Percentiles rank a stretch among this genome's conserved stretches.
These are phyloP conservation scores for Phalaenopsis hybrid DNA, from an alignment of 116 monocot genomes.

Conservation along the genomic window DNA sequence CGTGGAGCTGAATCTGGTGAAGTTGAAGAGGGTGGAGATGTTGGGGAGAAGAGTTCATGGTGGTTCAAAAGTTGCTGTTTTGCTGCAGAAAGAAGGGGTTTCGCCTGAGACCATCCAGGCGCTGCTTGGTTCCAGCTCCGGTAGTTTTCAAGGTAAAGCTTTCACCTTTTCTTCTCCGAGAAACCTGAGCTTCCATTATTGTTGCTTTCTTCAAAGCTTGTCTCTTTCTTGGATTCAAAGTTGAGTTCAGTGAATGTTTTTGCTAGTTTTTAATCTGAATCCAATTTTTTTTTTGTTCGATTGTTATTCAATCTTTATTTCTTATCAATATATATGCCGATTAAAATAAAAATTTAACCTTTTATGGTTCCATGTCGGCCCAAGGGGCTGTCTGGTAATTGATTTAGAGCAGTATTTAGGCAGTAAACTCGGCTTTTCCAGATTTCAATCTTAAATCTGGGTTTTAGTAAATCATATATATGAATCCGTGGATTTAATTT, in stretches of 20 bases:
- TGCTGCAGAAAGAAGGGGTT: conserved; percentile 37
- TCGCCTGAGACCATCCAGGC: conserved; percentile 19
- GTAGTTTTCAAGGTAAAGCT: conserved; percentile 31
- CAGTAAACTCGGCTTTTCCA: too few relatives aligned
- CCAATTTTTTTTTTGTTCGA: background rate
- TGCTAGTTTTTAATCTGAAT: background rate
- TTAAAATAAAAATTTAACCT: background rate
- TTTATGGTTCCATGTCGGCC: background rate
- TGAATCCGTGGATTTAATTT: too few relatives aligned
- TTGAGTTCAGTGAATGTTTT: background rate
- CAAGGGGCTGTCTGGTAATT: too few relatives aligned
- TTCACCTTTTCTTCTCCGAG: background rate
- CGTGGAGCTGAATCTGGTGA: background rate
- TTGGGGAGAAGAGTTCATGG: conserved; percentile 32
- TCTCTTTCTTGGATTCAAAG: background rate
- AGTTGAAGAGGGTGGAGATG: conserved; percentile 18
- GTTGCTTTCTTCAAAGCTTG: background rate
- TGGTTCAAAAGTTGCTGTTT: conserved; percentile 24
- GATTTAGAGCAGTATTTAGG: too few relatives aligned
- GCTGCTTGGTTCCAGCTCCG: conserved; percentile 19
- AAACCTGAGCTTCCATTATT: background rate
- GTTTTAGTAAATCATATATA: too few relatives aligned
- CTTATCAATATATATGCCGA: too few relatives aligned
- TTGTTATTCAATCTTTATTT: too few relatives aligned
- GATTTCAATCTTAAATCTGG: too few relatives aligned